Evolutionary conservation across 495 filamentous ascomycete genomes (phyloP).

Genomic region (Schizothecium vesticola): DNA sequence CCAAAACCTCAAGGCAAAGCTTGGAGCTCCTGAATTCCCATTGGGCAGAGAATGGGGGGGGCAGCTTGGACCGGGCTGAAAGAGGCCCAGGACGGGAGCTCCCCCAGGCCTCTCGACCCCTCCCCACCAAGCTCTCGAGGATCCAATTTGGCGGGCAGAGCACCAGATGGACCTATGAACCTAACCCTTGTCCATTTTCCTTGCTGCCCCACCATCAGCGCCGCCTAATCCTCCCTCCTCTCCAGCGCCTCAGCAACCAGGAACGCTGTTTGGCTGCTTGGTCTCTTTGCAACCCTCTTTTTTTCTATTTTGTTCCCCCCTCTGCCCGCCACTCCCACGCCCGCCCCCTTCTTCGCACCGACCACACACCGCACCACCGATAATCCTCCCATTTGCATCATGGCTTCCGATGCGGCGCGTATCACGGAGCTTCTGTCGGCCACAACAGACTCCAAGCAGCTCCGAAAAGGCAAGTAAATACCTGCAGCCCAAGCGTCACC

Average conservation of each 20-base stretch:
- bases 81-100: not conserved
- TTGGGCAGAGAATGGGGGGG: not conserved
- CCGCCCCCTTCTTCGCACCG: slow-evolving; percentile 13
- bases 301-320: not conserved
- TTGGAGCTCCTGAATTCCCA: not conserved
- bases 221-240: not conserved
- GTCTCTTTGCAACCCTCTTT: not conserved
- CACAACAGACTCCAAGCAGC: slow-evolving; percentile 76
- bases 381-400: slow-evolving; percentile 36
- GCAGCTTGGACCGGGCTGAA: too few species aligned
- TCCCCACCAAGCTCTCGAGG: not conserved
- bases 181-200: not conserved
- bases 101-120: not conserved
- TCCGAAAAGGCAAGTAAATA: slow-evolving; percentile 71
- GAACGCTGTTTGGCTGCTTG: not conserved
- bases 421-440: slow-evolving; percentile 77
- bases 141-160: not conserved
- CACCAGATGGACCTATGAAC: not conserved
- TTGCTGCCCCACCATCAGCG: not conserved
- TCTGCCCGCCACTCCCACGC: slow-evolving; percentile 1
- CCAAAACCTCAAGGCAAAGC: not conserved
- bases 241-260: not conserved
- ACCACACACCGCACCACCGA: slow-evolving; percentile 1
- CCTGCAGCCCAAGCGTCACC: not conserved
- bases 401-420: slow-evolving; percentile 68